Conservation (phyloP, 108 stramenopile genomes). For the Nitzschia putrida region DNA sequence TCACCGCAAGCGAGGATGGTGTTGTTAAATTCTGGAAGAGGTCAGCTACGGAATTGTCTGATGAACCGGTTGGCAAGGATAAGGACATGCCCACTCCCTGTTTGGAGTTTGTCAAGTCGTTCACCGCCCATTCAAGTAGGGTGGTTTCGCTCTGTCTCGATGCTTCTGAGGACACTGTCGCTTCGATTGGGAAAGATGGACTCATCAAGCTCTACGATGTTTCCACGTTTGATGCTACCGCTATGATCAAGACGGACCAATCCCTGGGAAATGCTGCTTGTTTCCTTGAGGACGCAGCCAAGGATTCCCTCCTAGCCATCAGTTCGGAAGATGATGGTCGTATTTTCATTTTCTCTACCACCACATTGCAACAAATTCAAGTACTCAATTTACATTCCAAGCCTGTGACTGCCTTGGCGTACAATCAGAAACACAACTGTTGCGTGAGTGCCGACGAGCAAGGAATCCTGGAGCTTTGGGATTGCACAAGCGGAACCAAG, state of each 20-base stretch:
- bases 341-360: conserved; percentile 57
- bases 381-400: conserved; percentile 69
- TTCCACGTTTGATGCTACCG: conserved; percentile 69
- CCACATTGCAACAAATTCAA: conserved; percentile 57
- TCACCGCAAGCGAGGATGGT: conserved; percentile 89
- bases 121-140: conserved; percentile 86
- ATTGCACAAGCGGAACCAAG: conserved; percentile 33
- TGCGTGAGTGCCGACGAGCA: conserved; percentile 80
- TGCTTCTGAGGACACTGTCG: conserved; percentile 73
- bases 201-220: conserved; percentile 97
- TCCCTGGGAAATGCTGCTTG: conserved; percentile 48
- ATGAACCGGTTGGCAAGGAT: conserved; percentile 1
- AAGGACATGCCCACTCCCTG: conserved; percentile 40
- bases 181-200: conserved; percentile 82
- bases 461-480: conserved; percentile 95
- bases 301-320: conserved; percentile 43
- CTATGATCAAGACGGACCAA: conserved; percentile 35
- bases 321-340: conserved; percentile 14
- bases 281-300: conserved; percentile 40
- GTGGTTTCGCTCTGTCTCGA: conserved; percentile 61
- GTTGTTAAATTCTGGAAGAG: conserved; percentile 99
- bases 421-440: conserved; percentile 54
- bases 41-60: conserved; percentile 31
- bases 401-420: conserved; percentile 81
- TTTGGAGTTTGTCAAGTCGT: conserved; percentile 98